Conservation (phyloP, 2,329 filamentous ascomycete genomes). For the Phialophora macrospora region DNA sequence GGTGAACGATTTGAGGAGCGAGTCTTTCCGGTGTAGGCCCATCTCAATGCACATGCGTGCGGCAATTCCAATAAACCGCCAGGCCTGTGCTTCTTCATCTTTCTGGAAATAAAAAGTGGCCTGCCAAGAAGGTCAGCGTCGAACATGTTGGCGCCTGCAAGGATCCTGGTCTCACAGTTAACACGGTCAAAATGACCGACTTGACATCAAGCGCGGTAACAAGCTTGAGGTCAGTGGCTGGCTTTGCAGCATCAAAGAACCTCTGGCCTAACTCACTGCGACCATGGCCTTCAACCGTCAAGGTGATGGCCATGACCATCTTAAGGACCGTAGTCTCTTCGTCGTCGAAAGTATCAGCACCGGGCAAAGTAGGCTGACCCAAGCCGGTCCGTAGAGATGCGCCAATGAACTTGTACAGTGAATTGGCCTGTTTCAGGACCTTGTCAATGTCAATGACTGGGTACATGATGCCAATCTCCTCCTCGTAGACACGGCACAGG, state of each 20-base stretch:
- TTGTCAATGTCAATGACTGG: constrained; percentile 77
- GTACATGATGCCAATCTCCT: constrained; percentile 92
- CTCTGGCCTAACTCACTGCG: constrained; percentile 74
- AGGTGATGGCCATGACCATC: constrained; percentile 76
- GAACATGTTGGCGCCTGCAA: not conserved
- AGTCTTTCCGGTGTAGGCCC: constrained; percentile 80
- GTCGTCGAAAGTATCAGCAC: constrained; percentile 64
- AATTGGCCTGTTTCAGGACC: constrained; percentile 71
- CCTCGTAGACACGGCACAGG: constrained; percentile 78
- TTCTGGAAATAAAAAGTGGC: constrained; percentile 81
- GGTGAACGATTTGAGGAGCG: constrained; percentile 68
- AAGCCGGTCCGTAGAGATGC: constrained; percentile 65
- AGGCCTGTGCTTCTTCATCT: constrained; percentile 83
- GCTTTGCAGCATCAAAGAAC: constrained; percentile 77
- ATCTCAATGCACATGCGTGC: constrained; percentile 78
- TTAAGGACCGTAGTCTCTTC: constrained; percentile 75
- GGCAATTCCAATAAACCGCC: constrained; percentile 84
- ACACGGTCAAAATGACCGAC: constrained; percentile 62
- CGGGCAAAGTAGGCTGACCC: constrained; percentile 59
- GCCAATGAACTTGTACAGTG: constrained; percentile 75
- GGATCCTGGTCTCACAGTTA: constrained; percentile 54
- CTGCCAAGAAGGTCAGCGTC: constrained; percentile 46
- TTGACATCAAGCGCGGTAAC: constrained; percentile 63
- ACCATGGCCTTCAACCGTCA: constrained; percentile 78
- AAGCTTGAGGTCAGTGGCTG: constrained; percentile 68